Percentiles rank a stretch among this genome's conserved stretches.
Evolutionary conservation across 169 alveolate genomes (phyloP).

Genomic region (Eimeria zaria): DNA sequence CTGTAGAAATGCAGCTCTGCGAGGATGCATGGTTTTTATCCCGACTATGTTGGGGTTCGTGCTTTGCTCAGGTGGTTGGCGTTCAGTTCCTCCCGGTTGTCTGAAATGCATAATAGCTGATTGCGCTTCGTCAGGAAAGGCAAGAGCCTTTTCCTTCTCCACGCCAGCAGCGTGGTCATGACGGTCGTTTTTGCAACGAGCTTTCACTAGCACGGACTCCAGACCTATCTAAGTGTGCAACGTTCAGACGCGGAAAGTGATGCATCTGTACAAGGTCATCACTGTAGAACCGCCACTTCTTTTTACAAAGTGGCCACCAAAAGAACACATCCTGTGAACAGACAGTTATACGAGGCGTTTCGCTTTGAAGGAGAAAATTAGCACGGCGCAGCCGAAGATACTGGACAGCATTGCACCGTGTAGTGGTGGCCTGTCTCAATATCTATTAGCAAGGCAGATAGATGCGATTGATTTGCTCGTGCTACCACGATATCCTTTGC

Average conservation of each 20-base stretch:
- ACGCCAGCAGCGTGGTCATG: background rate
- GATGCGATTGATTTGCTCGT: background rate
- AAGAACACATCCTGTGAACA: background rate
- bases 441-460: background rate
- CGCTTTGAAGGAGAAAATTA: background rate
- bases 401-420: background rate
- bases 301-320: background rate
- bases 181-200: background rate
- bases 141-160: slow-evolving; percentile 23
- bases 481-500: background rate
- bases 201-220: background rate
- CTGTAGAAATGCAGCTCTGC: background rate
- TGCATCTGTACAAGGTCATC: background rate
- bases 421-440: background rate
- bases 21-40: background rate
- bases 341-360: background rate
- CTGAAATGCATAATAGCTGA: slow-evolving; percentile 11
- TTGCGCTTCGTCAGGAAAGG: background rate
- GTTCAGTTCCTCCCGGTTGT: slow-evolving; percentile 64
- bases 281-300: background rate
- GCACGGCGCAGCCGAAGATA: background rate
- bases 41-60: background rate
- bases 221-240: background rate
- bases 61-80: slow-evolving; percentile 67
- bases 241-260: background rate